Percentiles rank a stretch among this genome's conserved stretches.
phyloP scores from a whole-genome alignment of 768 basidiomycete species.

The Inosperma sp. region DNA sequence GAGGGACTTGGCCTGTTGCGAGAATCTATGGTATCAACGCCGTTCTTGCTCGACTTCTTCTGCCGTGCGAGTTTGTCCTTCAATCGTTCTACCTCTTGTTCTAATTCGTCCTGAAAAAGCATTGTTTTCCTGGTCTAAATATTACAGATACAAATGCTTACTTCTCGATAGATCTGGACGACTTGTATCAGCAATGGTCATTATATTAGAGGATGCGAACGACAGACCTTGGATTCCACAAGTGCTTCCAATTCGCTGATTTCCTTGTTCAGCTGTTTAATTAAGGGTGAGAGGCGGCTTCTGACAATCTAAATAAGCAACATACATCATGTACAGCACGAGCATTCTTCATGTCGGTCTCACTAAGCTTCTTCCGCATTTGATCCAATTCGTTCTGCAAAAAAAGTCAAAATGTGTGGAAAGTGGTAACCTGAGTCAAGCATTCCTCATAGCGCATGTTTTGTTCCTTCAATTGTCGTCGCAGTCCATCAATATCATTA shows the following conservation, averaged over 20 bases:
- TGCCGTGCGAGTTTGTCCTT: constrained; percentile 66
- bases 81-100: constrained; percentile 73
- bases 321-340: constrained; percentile 60
- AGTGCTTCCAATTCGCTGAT: constrained; percentile 88
- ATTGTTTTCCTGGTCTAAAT: not conserved
- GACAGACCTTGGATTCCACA: constrained; percentile 83
- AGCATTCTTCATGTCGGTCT: constrained; percentile 72
- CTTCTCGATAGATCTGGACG: constrained; percentile 78
- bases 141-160: constrained; percentile 21
- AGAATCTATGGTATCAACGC: constrained; percentile 33
- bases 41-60: constrained; percentile 54
- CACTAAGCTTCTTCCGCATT: constrained; percentile 61
- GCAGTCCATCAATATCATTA: constrained; percentile 37
- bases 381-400: constrained; percentile 60
- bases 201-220: not conserved
- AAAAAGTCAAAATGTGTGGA: not conserved
- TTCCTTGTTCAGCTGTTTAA: constrained; percentile 76
- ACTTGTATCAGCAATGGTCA: not conserved
- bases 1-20: constrained; percentile 27
- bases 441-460: constrained; percentile 51
- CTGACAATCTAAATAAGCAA: not conserved
- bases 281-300: constrained; percentile 3
- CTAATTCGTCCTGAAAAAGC: constrained; percentile 67
- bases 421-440: not conserved
- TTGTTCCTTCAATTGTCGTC: constrained; percentile 44